These are phyloP conservation scores for Zhuliangozyma parablackwelliae DNA, from an alignment of 1,139 yeast species.

Conservation along the genomic window DNA sequence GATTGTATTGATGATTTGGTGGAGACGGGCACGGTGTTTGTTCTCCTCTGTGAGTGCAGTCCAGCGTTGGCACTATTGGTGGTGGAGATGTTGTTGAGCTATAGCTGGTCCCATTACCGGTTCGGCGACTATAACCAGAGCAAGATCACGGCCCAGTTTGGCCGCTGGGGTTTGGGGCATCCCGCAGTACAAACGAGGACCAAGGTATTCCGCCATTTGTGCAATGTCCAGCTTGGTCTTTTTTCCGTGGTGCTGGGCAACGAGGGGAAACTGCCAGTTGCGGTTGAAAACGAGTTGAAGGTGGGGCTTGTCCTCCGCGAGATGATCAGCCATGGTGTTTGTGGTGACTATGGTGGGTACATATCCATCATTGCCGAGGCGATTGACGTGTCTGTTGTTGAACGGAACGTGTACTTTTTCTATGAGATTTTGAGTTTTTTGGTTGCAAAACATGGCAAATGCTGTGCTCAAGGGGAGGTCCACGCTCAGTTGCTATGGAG, in stretches of 20 bases:
- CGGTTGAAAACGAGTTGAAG: constrained; percentile 19
- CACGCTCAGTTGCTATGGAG: background rate
- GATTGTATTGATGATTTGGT: constrained; percentile 31
- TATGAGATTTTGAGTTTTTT: constrained; percentile 24
- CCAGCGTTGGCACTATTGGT: constrained; percentile 14
- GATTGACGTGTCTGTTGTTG: constrained; percentile 17
- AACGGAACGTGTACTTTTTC: constrained; percentile 17
- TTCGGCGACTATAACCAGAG: constrained; percentile 5
- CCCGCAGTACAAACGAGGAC: constrained; percentile 25
- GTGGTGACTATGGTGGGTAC: constrained; percentile 28
- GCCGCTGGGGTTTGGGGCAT: constrained; percentile 17
- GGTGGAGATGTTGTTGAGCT: constrained; percentile 30
- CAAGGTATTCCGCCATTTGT: constrained; percentile 28
- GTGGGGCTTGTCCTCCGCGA: constrained; percentile 22
- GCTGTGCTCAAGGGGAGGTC: constrained; percentile 18
- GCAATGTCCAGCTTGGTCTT: constrained; percentile 30
- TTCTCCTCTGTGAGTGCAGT: constrained; percentile 14
- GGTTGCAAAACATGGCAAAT: constrained; percentile 23
- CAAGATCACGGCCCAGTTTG: constrained; percentile 11
- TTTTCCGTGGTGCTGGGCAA: constrained; percentile 12
- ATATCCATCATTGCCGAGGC: constrained; percentile 36
- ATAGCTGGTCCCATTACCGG: constrained; percentile 38
- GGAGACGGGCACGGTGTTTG: constrained; percentile 24
- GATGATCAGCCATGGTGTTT: constrained; percentile 15
- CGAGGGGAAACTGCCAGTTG: constrained; percentile 2